phyloP scores from a whole-genome alignment of 2,329 filamentous ascomycete species.

The Cladorrhinum sp. region DNA sequence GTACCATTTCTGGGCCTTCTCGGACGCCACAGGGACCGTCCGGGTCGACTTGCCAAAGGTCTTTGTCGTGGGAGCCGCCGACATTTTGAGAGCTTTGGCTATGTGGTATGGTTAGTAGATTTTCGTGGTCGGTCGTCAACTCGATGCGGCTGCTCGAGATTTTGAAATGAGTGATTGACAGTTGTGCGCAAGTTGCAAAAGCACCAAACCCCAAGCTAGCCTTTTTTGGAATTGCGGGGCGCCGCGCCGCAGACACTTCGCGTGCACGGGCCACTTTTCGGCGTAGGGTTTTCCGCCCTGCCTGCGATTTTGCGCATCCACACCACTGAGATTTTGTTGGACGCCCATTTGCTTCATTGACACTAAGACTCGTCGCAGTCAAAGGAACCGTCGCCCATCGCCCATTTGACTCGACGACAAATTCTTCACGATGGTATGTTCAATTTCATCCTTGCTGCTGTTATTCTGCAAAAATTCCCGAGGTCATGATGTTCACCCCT shows the following conservation, averaged over 20 bases:
- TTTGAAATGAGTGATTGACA: constrained; percentile 28
- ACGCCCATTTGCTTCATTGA: constrained; percentile 24
- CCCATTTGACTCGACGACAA: constrained; percentile 29
- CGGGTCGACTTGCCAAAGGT: constrained; percentile 97
- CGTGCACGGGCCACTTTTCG: constrained; percentile 23
- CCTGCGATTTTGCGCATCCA: constrained; percentile 29
- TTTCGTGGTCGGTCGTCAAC: constrained; percentile 31
- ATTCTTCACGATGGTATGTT: constrained; percentile 30
- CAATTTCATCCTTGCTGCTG: neutral
- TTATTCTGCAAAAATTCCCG: constrained; percentile 2
- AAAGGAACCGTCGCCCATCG: constrained; percentile 28
- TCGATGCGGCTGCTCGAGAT: constrained; percentile 29
- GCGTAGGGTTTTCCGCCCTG: constrained; percentile 32
- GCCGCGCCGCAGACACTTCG: constrained; percentile 12
- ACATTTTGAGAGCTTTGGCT: constrained; percentile 57
- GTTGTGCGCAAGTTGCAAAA: constrained; percentile 31
- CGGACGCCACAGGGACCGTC: constrained; percentile 77
- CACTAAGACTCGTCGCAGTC: constrained; percentile 29
- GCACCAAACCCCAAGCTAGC: constrained; percentile 31
- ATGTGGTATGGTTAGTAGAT: constrained; percentile 30
- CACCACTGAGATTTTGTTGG: constrained; percentile 29
- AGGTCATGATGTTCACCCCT: constrained; percentile 1
- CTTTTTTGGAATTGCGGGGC: constrained; percentile 23
- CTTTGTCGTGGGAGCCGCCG: constrained; percentile 72
- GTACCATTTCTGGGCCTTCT: constrained; percentile 99